These are phyloP conservation scores for Lyophyllum decastes DNA, from an alignment of 768 basidiomycete genomes.

Conservation along the genomic window DNA sequence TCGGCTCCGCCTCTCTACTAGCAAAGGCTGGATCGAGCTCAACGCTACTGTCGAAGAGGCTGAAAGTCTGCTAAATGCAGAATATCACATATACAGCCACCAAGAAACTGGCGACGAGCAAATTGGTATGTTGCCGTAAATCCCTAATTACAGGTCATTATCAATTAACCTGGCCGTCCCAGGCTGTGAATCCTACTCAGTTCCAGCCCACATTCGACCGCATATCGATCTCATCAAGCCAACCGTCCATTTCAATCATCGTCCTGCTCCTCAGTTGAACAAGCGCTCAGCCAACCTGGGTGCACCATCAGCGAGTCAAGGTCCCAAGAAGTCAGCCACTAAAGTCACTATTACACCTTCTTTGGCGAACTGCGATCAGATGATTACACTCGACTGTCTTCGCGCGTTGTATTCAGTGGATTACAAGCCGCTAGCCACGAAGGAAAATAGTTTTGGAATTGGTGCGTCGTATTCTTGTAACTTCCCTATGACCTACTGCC, in stretches of 20 bases:
- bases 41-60: conserved; percentile 42
- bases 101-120: conserved; percentile 36
- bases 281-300: conserved; percentile 19
- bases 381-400: conserved; percentile 30
- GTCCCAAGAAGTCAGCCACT: conserved; percentile 6
- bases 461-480: conserved; percentile 11
- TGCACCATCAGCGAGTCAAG: neutral
- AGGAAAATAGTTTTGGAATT: conserved; percentile 28
- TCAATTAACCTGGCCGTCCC: neutral
- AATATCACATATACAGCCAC: conserved; percentile 49
- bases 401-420: conserved; percentile 27
- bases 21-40: conserved; percentile 43
- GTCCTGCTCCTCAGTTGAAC: conserved; percentile 20
- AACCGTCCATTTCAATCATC: conserved; percentile 41
- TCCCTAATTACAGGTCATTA: neutral
- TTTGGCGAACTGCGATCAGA: conserved; percentile 23
- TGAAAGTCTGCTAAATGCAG: conserved; percentile 41
- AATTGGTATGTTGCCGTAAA: conserved; percentile 31
- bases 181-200: conserved; percentile 42
- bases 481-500: neutral
- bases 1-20: conserved; percentile 37
- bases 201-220: conserved; percentile 38
- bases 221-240: conserved; percentile 48
- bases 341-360: neutral
- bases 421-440: conserved; percentile 26